Evolutionary conservation across 306 rosid species (phyloP), one percentile per base, ranked within the genome.

Genomic region (Echinosophora koreensis): DNA sequence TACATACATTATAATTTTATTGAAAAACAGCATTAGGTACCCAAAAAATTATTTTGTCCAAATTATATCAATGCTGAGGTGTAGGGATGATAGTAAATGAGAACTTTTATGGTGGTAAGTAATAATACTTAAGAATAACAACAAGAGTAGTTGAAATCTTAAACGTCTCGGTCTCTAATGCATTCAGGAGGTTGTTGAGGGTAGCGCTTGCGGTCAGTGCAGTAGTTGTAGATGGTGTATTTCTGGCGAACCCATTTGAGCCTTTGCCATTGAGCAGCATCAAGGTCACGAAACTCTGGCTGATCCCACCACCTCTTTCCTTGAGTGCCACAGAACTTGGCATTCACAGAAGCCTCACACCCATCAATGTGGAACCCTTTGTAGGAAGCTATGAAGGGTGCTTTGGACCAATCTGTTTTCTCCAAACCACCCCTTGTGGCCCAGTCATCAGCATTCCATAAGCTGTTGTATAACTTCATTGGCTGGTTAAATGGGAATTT

Each of bases 391-490:
- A 90, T 58, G 78, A 93, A 93, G 1, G 98, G 98, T 0, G 98
- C 98, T 82, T 91, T 93, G 8, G 92, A 85, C 98, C 97, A 93
- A 18, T 93, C 94, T 4, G 98, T 91, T 80, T 93, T 93, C 86
- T 93, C 98, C 16, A 91, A 78, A 8, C 97, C 98, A 38, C 97
- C 98, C 34, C 97, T 81, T 0, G 98, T 93, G 39, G 98, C 98
- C 98, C 98, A 93, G 30, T 93, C 98, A 70, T 93, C 98, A 0
- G 96, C 98, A 44, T 93, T 93, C 98, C 98, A 93, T 4, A 93
- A 74, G 77, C 98, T 93, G 9, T 96, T 90, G 91, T 91, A 93
- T 4, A 93, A 76, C 86, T 93, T 91, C 98, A 93, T 93, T 3
- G 98, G 98, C 32, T 93, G 98, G 84, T 90, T 86, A 66, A 93